Conservation (phyloP, 2,329 filamentous ascomycete genomes). For the Cordyceps farinosa region DNA sequence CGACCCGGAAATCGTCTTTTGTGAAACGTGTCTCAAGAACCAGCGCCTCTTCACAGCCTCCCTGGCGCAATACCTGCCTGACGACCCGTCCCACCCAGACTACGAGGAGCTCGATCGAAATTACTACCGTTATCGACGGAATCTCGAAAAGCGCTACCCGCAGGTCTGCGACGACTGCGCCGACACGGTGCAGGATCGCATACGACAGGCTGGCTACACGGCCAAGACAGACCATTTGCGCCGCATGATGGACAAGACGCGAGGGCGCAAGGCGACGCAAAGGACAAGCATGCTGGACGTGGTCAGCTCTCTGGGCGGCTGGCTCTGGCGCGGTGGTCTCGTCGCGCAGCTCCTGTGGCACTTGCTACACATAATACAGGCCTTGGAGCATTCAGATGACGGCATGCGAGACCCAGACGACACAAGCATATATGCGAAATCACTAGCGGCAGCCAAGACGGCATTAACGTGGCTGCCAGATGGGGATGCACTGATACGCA, state of each 20-base stretch:
- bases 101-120: conserved; percentile 65
- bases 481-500: conserved; percentile 40
- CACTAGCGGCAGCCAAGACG: conserved; percentile 20
- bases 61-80: conserved; percentile 74
- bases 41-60: conserved; percentile 75
- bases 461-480: conserved; percentile 36
- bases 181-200: conserved; percentile 64
- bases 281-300: conserved; percentile 40
- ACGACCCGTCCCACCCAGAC: conserved; percentile 60
- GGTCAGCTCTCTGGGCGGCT: conserved; percentile 40
- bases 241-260: conserved; percentile 67
- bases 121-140: conserved; percentile 65
- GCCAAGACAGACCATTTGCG: conserved; percentile 79
- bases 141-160: conserved; percentile 79
- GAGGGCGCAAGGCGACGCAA: conserved; percentile 33
- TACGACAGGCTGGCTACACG: conserved; percentile 70
- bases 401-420: conserved; percentile 36
- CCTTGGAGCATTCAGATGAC: conserved; percentile 27
- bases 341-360: conserved; percentile 51
- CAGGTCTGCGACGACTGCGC: conserved; percentile 83
- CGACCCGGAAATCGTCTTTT: conserved; percentile 49
- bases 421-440: conserved; percentile 20
- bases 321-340: conserved; percentile 48
- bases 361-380: conserved; percentile 27
- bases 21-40: conserved; percentile 80